Conservation (phyloP, 169 alveolate genomes). For the Neospora caninum region DNA sequence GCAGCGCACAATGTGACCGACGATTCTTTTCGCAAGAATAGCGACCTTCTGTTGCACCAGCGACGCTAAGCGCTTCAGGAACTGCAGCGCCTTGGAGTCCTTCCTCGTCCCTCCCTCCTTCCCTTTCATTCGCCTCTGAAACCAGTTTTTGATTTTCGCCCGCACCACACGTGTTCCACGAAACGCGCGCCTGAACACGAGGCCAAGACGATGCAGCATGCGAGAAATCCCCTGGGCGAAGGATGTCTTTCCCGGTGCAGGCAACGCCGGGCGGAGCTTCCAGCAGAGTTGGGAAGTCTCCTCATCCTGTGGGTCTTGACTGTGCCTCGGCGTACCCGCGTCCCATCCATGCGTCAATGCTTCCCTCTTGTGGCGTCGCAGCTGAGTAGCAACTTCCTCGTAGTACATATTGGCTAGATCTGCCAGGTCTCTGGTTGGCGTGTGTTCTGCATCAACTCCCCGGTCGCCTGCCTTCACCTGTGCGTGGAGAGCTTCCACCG, state of each 20-base stretch:
- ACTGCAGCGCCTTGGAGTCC: background rate
- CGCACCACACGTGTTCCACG: background rate
- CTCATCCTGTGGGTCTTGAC: background rate
- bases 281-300: background rate
- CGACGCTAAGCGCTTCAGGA: background rate
- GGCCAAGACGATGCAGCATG: background rate
- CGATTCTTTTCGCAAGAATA: background rate
- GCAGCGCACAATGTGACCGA: background rate
- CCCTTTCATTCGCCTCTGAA: background rate
- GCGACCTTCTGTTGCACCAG: background rate
- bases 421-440: background rate
- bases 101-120: background rate
- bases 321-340: background rate
- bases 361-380: background rate
- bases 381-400: background rate
- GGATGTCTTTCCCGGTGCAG: background rate
- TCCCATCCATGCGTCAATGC: background rate
- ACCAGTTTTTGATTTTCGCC: background rate
- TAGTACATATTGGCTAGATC: background rate
- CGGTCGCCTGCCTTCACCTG: background rate
- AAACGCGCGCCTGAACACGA: background rate
- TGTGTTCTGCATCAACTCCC: background rate
- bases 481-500: background rate
- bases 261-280: background rate
- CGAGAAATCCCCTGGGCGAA: background rate